Evolutionary conservation across 2,329 filamentous ascomycete genomes (phyloP).

Genomic region (Sclerotinia nivalis): DNA sequence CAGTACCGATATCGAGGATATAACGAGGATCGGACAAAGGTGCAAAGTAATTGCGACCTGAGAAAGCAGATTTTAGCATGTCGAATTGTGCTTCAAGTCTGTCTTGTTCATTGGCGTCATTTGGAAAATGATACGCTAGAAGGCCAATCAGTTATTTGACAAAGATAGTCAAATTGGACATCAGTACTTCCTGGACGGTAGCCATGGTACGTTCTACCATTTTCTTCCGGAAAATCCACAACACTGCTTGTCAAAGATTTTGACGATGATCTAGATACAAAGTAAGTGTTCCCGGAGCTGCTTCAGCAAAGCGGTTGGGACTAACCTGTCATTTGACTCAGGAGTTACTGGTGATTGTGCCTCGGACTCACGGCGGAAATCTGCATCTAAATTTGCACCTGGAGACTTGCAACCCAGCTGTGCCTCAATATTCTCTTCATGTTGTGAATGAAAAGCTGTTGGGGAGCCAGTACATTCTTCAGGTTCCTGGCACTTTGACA

Average conservation of each 20-base stretch:
- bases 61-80: slow-evolving; percentile 44
- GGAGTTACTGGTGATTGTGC: slow-evolving; percentile 6
- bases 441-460: not conserved
- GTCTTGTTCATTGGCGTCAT: slow-evolving; percentile 52
- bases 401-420: not conserved
- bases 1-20: slow-evolving; percentile 48
- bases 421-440: not conserved
- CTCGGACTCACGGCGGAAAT: not conserved
- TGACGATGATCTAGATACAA: not conserved
- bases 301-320: not conserved
- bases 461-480: not conserved
- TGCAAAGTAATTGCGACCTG: slow-evolving; percentile 45
- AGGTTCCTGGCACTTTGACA: slow-evolving; percentile 8
- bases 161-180: not conserved
- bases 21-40: slow-evolving; percentile 45
- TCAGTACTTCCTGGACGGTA: slow-evolving; percentile 19
- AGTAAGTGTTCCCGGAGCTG: not conserved
- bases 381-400: not conserved
- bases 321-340: slow-evolving; percentile 11
- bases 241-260: slow-evolving; percentile 34
- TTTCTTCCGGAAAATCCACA: slow-evolving; percentile 33
- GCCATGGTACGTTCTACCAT: slow-evolving; percentile 36
- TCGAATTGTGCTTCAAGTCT: slow-evolving; percentile 52
- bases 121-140: slow-evolving; percentile 44
- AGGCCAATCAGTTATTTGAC: not conserved